These are phyloP conservation scores for Vaccinium darrowii DNA, from an alignment of 148 eudicot genomes.

Conservation along the genomic window DNA sequence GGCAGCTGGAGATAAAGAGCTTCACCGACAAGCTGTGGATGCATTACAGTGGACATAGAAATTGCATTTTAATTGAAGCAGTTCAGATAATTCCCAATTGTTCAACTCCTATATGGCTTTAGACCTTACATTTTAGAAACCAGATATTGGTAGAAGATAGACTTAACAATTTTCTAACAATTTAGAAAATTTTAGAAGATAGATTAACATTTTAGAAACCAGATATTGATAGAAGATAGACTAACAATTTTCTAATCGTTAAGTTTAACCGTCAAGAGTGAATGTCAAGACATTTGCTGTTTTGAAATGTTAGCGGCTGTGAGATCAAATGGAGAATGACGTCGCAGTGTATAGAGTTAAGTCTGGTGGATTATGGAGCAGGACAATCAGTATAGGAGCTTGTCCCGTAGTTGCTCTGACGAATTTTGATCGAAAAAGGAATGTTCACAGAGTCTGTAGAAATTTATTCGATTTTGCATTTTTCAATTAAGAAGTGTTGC, in stretches of 20 bases:
- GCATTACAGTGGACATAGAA: constrained; percentile 49
- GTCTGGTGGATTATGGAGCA: neutral
- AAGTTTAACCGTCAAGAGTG: neutral
- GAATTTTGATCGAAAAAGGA: neutral
- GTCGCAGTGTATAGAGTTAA: neutral
- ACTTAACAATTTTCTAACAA: neutral
- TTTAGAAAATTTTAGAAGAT: neutral
- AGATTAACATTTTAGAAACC: no score
- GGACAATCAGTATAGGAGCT: neutral
- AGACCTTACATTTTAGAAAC: no score
- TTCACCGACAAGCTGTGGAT: constrained; percentile 67
- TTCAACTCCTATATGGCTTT: no score
- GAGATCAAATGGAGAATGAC: neutral
- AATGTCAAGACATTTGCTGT: neutral
- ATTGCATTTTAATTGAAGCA: neutral
- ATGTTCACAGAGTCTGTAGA: neutral
- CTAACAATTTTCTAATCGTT: no score
- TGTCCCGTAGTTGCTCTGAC: neutral
- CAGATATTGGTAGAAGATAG: neutral
- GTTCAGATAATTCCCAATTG: no score
- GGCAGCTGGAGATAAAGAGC: constrained; percentile 73
- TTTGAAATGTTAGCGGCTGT: neutral
- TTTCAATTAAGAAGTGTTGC: no score
- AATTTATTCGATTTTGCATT: neutral
- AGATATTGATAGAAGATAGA: no score